Evolutionary conservation across 2,329 filamentous ascomycete species (phyloP), one percentile per base, ranked within the genome.

Genomic region (Scopulariopsis brevicaulis): DNA sequence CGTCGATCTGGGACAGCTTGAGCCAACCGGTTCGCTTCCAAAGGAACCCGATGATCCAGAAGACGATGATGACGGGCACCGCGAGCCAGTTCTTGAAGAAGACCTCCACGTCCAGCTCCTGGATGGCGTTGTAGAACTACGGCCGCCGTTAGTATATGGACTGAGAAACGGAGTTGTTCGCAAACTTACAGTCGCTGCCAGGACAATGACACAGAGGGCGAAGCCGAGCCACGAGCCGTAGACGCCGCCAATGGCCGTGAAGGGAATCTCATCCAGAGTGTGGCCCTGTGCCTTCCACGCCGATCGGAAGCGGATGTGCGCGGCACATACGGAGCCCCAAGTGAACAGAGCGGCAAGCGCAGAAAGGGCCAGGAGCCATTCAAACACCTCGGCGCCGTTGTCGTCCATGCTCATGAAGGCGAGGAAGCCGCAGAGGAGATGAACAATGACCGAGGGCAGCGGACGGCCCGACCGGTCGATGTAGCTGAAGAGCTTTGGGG

Each of bases 21-120:
- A 85, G 73, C 81, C 82, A 87, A 20, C 79, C 78, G 25, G 74
- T 69, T 50, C 81, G 74, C 76, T 89, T 89, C 85, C 84, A 88
- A 61, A 81, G 15, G 66, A 79, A 87, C 7, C 84, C 82, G 53
- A 67, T 65, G 52, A 73, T 54, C 77, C 79, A 84, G 68, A 84
- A 84, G 60, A 71, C 56, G 5, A 81, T 62, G 48, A 82, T 76
- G 53, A 82, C 74, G 20, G 78, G 78, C 0, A 80, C 62, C 12
- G 78, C 79, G 15, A 83, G 77, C 62, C 77, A 80, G 3, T 72
- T 65, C 66, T 74, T 74, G 73, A 83, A 83, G 71, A 82, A 83
- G 59, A 72, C 73, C 59, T 79, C 69, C 14, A 69, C 78, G 22
- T 70, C 60, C 7, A 71, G 64, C 3, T 75, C 75, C 40, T 67